Conservation (phyloP, 257 asterid genomes). For the Pogostemon cablin region DNA sequence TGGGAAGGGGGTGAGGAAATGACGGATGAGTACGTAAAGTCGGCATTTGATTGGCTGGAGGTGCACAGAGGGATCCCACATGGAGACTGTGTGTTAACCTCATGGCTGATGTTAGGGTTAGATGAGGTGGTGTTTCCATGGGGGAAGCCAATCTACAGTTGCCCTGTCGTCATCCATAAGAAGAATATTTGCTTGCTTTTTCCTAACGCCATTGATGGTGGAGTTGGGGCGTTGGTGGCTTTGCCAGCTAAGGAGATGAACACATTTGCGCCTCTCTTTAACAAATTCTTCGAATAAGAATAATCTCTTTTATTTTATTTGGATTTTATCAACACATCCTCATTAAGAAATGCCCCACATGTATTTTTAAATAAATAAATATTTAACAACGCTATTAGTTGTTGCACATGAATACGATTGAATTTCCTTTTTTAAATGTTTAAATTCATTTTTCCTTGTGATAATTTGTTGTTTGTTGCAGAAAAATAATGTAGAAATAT, state of each 20-base stretch:
- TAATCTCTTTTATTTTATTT: no score
- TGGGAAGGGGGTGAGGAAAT: conserved; percentile 41
- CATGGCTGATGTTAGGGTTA: conserved; percentile 69
- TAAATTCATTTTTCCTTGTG: no score
- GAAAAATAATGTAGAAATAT: no score
- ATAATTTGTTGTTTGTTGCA: no score
- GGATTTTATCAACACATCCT: no score
- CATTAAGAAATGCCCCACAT: no score
- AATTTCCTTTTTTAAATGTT: no score
- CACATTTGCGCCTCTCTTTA: conserved; percentile 3
- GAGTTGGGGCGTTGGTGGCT: conserved; percentile 46
- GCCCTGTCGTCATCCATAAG: conserved; percentile 55
- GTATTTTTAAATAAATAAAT: no score
- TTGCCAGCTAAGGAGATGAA: conserved; percentile 26
- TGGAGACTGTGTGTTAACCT: conserved; percentile 61
- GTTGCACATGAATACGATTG: no score
- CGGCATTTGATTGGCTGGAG: conserved; percentile 64
- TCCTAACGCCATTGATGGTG: conserved; percentile 40
- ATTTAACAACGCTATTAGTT: no score
- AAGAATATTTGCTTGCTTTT: conserved; percentile 52
- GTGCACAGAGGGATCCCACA: conserved; percentile 59
- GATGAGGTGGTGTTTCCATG: conserved; percentile 55
- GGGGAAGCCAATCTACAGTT: conserved; percentile 60
- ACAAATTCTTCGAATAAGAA: no score
- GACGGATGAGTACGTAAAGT: conserved; percentile 55